phyloP scores from a whole-genome alignment of 2,329 filamentous ascomycete species.

The Aspergillus fumigatus region DNA sequence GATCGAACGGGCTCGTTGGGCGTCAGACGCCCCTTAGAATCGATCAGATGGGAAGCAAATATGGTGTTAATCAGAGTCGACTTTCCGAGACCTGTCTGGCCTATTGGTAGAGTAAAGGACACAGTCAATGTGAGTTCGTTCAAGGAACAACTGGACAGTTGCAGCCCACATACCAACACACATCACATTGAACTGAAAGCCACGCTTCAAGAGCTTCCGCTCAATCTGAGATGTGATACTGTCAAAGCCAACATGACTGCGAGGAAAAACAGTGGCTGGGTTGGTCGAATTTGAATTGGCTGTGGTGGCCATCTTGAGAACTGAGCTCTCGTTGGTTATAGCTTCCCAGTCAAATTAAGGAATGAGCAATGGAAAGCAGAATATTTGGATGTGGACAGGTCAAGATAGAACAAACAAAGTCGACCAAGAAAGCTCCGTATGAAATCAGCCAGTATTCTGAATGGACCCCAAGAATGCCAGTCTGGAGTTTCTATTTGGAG shows the following conservation, averaged over 20 bases:
- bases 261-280: slow-evolving; percentile 65
- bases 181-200: slow-evolving; percentile 99
- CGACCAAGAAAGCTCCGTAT: slow-evolving; percentile 3
- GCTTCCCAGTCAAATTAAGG: neutral
- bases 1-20: slow-evolving; percentile 91
- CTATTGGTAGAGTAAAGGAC: slow-evolving; percentile 48
- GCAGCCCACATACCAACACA: slow-evolving; percentile 78
- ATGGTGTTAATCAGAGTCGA: slow-evolving; percentile 99
- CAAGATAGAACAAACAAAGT: slow-evolving; percentile 5
- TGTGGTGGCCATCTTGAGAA: slow-evolving; percentile 61
- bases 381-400: neutral
- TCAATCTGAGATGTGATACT: slow-evolving; percentile 99
- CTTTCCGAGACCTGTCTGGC: slow-evolving; percentile 97
- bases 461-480: slow-evolving; percentile 2
- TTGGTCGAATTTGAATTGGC: slow-evolving; percentile 50
- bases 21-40: slow-evolving; percentile 91
- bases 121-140: slow-evolving; percentile 24
- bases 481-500: slow-evolving; percentile 8
- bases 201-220: slow-evolving; percentile 98
- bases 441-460: slow-evolving; percentile 16
- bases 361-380: neutral
- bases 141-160: neutral
- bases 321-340: slow-evolving; percentile 12
- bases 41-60: slow-evolving; percentile 98
- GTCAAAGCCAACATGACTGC: slow-evolving; percentile 99